Evolutionary conservation across 176 grass and related monocot species (phyloP), one percentile per base, ranked within the genome.

Genomic region (Canna indica): DNA sequence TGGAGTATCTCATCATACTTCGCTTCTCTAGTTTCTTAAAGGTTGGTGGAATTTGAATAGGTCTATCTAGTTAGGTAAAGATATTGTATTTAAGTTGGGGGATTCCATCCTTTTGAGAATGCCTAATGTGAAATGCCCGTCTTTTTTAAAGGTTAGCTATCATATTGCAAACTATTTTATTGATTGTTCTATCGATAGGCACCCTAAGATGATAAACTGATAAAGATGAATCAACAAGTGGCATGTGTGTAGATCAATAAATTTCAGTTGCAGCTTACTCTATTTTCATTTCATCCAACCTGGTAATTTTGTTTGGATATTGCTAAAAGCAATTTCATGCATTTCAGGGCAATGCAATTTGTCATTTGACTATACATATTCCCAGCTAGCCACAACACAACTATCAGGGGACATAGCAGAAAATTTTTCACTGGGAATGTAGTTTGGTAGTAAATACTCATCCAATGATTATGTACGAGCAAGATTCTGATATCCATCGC

Each of bases 391-490:
- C 30, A 33, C 30, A 30, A 34, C 30, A 33, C n/a, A n/a, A n/a
- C 22, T 30, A 44, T 20, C 20, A 18, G 34, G 38, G 16, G 26
- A 5, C 52, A 29, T 48, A 56, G 7, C 32, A 67, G 50, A 59
- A 59, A 26, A 80, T 53, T 80, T 35, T 71, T 70, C 79, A 68
- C 38, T 71, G 50, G 56, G 24, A 65, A 52, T 68, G 65, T 59
- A 46, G 73, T 72, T 35, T 73, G 68, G 73, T 73, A 78, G 67
- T 24, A 73, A 68, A 65, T 34, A 75, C 68, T 50, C 18, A 68
- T 54, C 73, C 76, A 54, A 91, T 85, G 81, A 90, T 62, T 77
- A 93, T 93, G 81, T 85, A 79, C 36, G 86, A 92, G 79, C 81
- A 79, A 79, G 88, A 92, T 77, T 73, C 54, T 60, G 86, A 88